Percentiles rank a stretch among this genome's conserved stretches.
phyloP scores from a whole-genome alignment of 2,329 filamentous ascomycete genomes.

The Septoria linicola region DNA sequence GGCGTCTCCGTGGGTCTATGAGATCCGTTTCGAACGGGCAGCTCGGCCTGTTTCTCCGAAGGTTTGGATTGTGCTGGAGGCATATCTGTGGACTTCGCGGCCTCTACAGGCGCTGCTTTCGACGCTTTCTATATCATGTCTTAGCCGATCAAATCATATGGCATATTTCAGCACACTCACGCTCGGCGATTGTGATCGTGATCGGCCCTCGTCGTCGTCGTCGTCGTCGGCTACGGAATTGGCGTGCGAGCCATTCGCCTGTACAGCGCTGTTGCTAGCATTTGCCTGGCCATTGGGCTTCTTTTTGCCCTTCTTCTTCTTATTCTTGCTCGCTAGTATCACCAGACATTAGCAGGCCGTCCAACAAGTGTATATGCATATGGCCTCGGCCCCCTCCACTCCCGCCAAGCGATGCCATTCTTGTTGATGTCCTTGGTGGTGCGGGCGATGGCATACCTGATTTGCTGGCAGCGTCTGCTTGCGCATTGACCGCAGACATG shows the following conservation, averaged over 20 bases:
- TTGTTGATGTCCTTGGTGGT: neutral
- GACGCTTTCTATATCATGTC: conserved; percentile 18
- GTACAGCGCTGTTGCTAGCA: conserved; percentile 39
- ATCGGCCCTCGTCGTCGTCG: conserved; percentile 41
- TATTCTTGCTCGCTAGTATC: conserved; percentile 39
- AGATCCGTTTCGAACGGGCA: conserved; percentile 31
- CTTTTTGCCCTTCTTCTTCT: conserved; percentile 61
- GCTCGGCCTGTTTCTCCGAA: conserved; percentile 20
- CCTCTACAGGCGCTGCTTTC: conserved; percentile 21
- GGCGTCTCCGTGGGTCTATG: conserved; percentile 13
- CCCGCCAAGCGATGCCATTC: conserved; percentile 3
- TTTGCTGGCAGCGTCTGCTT: conserved; percentile 19
- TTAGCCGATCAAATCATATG: neutral
- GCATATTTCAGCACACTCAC: conserved; percentile 15
- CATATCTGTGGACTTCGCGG: conserved; percentile 21
- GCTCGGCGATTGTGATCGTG: conserved; percentile 19
- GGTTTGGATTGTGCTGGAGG: conserved; percentile 30
- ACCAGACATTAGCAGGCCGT: conserved; percentile 3
- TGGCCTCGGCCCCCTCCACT: conserved; percentile 14
- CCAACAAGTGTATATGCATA: neutral
- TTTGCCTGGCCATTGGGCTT: conserved; percentile 50
- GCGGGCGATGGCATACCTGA: conserved; percentile 20
- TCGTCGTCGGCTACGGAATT: conserved; percentile 41
- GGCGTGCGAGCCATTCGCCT: conserved; percentile 38
- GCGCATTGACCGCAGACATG: conserved; percentile 23